Evolutionary conservation across 768 basidiomycete genomes (phyloP).

Genomic region (Cyclocybe aegerita): DNA sequence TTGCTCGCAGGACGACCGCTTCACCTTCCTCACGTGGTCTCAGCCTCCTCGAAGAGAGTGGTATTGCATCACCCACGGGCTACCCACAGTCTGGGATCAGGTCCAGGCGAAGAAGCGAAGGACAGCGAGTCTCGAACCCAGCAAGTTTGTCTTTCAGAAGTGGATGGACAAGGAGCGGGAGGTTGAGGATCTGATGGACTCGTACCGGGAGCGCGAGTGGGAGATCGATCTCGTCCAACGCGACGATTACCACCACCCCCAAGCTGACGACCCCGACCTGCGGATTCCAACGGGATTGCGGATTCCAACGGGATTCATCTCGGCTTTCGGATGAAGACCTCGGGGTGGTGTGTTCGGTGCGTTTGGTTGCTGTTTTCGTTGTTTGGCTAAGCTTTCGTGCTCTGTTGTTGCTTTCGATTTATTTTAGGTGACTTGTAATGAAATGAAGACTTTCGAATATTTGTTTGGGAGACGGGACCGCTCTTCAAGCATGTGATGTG

Average conservation of each 20-base stretch:
- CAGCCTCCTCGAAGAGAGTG: conserved; percentile 22
- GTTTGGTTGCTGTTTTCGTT: too few species aligned
- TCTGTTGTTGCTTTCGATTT: too few species aligned
- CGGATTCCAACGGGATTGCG: too few species aligned
- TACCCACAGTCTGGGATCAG: conserved; percentile 17
- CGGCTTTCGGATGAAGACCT: too few species aligned
- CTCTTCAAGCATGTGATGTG: too few species aligned
- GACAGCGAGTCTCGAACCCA: neutral
- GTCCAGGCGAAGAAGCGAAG: conserved; percentile 13
- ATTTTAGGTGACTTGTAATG: too few species aligned
- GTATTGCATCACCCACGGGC: conserved; percentile 15
- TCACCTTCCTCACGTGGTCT: conserved; percentile 21
- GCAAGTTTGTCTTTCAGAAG: too few species aligned
- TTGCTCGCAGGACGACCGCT: conserved; percentile 19
- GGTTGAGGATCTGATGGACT: neutral
- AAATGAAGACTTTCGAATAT: too few species aligned
- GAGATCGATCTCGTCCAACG: conserved; percentile 21
- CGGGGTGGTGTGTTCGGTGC: too few species aligned
- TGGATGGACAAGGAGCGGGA: neutral
- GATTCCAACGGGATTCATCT: too few species aligned
- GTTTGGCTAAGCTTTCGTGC: too few species aligned
- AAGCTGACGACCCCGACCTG: conserved; percentile 6
- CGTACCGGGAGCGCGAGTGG: conserved; percentile 13
- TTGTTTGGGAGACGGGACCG: too few species aligned
- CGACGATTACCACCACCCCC: conserved; percentile 8